Evolutionary conservation across 768 basidiomycete species (phyloP).

Genomic region (Erythrobasidium yunnanense): DNA sequence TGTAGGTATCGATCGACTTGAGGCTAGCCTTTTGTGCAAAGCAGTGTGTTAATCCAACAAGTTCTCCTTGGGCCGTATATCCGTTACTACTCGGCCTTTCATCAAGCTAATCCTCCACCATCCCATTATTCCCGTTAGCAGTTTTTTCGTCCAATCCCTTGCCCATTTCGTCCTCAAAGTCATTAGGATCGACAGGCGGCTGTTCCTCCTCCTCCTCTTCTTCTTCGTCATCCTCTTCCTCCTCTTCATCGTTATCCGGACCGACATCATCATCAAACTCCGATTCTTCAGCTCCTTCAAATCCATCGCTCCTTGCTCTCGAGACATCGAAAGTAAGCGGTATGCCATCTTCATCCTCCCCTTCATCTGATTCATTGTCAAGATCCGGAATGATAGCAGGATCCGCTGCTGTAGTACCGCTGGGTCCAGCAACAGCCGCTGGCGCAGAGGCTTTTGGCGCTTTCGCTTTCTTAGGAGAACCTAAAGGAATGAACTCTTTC

Average conservation of each 20-base stretch:
- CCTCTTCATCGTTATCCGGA: conserved; percentile 43
- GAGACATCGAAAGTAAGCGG: background rate
- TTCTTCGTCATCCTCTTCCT: conserved; percentile 33
- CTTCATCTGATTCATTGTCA: conserved; percentile 51
- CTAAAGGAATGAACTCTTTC: background rate
- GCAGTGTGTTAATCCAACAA: too few relatives aligned
- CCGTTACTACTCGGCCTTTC: too few relatives aligned
- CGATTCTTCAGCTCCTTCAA: conserved; percentile 45
- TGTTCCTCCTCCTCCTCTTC: conserved; percentile 30
- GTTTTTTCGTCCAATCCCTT: conserved; percentile 1
- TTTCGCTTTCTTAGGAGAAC: too few relatives aligned
- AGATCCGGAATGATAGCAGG: too few relatives aligned
- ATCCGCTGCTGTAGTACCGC: too few relatives aligned
- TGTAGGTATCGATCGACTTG: too few relatives aligned
- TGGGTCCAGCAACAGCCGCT: too few relatives aligned
- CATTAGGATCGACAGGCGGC: conserved; percentile 2
- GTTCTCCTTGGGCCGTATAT: too few relatives aligned
- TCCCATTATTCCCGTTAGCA: background rate
- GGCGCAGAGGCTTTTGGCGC: too few relatives aligned
- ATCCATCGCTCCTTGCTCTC: conserved; percentile 52
- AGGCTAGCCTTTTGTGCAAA: too few relatives aligned
- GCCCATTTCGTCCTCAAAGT: conserved; percentile 6
- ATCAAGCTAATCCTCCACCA: too few relatives aligned
- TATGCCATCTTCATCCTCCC: background rate
- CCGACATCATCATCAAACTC: conserved; percentile 50